Percentiles rank a stretch among this genome's conserved stretches.
phyloP scores from a whole-genome alignment of 2,329 filamentous ascomycete species.

The Colletotrichum simmondsii region DNA sequence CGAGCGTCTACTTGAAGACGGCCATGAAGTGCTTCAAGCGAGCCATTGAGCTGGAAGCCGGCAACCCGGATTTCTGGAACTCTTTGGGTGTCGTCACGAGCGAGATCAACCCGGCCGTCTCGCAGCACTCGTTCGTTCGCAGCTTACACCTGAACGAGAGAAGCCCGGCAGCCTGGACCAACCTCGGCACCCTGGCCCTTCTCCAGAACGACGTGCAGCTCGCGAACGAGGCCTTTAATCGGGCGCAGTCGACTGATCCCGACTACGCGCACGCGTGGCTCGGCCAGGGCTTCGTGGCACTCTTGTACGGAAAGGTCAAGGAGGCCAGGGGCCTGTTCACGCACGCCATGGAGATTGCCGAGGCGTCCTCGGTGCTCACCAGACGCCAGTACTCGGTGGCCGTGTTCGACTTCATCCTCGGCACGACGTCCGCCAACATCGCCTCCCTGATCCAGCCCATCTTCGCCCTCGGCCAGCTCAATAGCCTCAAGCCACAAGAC shows the following conservation, averaged over 20 bases:
- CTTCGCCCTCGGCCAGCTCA: conserved; percentile 87
- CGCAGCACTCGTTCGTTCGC: conserved; percentile 92
- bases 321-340: conserved; percentile 90
- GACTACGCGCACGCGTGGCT: conserved; percentile 95
- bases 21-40: conserved; percentile 93
- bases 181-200: conserved; percentile 87
- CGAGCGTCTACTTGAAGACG: conserved; percentile 78
- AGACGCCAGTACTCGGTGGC: conserved; percentile 84
- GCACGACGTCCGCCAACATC: conserved; percentile 62
- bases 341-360: conserved; percentile 93
- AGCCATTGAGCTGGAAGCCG: conserved; percentile 93
- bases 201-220: conserved; percentile 84
- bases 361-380: conserved; percentile 77
- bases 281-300: conserved; percentile 87
- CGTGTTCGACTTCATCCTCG: conserved; percentile 83
- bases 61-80: conserved; percentile 98
- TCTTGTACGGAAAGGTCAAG: conserved; percentile 76
- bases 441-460: conserved; percentile 84
- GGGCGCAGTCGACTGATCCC: conserved; percentile 93
- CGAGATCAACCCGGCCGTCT: conserved; percentile 83
- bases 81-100: conserved; percentile 92
- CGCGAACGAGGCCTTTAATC: conserved; percentile 90
- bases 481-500: conserved; percentile 76
- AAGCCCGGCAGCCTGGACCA: conserved; percentile 88
- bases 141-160: conserved; percentile 94